Percentiles rank a stretch among this genome's conserved stretches.
Evolutionary conservation across 176 grass and related monocot genomes (phyloP).

Genomic region (Oryza nivara): DNA sequence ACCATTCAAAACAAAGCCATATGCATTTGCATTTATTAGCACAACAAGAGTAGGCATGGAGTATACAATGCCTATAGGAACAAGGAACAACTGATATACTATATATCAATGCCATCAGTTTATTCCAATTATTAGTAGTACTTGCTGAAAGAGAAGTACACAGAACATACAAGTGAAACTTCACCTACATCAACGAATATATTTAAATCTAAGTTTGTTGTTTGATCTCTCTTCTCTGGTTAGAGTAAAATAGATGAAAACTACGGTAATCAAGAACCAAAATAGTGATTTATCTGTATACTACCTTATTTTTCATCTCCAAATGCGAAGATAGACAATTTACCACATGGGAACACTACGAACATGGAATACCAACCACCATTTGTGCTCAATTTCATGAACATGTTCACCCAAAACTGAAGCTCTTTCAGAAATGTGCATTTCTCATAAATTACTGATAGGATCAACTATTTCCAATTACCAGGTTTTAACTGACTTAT

Average conservation of each 20-base stretch:
- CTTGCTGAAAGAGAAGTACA: not conserved
- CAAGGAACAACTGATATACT: not conserved
- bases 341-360: conserved; percentile 14
- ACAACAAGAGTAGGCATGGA: not conserved
- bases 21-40: conserved; percentile 26
- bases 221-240: not conserved
- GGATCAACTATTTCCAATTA: not conserved
- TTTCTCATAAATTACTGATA: not conserved
- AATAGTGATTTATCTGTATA: conserved; percentile 21
- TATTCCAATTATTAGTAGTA: conserved; percentile 4
- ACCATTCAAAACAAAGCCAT: not conserved
- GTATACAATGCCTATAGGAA: conserved; percentile 20
- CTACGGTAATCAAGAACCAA: not conserved
- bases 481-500: conserved; percentile 8
- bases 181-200: not conserved
- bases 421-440: not conserved
- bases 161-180: conserved; percentile 4
- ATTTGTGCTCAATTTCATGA: conserved; percentile 6
- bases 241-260: conserved; percentile 16
- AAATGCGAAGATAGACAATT: conserved; percentile 11
- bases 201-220: conserved; percentile 2
- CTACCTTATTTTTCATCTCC: not conserved
- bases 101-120: conserved; percentile 7
- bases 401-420: conserved; percentile 28
- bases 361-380: conserved; percentile 2